Evolutionary conservation across 345 rosid species (phyloP), one percentile per base, ranked within the genome.

Genomic region (Bruguiera gymnorhiza): DNA sequence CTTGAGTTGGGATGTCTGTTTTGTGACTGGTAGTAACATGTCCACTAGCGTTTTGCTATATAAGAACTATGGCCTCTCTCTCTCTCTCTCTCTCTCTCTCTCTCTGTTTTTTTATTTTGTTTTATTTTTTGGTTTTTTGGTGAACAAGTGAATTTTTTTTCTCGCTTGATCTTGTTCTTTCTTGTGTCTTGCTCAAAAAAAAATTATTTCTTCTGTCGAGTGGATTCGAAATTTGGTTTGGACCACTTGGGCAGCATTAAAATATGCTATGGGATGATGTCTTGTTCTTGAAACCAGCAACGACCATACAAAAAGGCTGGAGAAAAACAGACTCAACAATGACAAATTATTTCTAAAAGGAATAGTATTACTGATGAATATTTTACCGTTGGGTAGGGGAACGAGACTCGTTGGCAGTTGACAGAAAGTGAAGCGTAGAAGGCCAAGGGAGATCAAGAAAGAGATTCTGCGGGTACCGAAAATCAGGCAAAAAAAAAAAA

Each of bases 351-450:
- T 13, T 13, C 5, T 43, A 11, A 13, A 10, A 43, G 50, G 50
- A 43, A 43, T 2, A 43, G 19, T 43, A 43, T 43, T 11, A 4
- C 50, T 3, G 50, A 13, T 10, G 46, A 39, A 10, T 11, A 70
- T 74, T 34, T 64, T 55, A 60, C 55, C 39, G 56, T 75, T 70
- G 73, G 50, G 61, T 32, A 3, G 73, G 34, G 61, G 1, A 26
- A 43, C 53, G 72, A 58, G 70, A 21, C 51, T 15, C 13, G 50
- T 43, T 43, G 50, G 15, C 50, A 13, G 50, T 13, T 13, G 19
- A 13, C 18, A 4, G 6, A 1, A 6, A 9, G 62, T 21, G 50
- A 52, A 70, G 29, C 62, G 4, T 20, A 11, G 43, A 43, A 3
- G 37, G 37, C 37, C 1, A 34, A 6, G 15, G 16, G 65, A 36